Percentiles rank a stretch among this genome's conserved stretches.
Evolutionary conservation across 192 early-diverging fungal species (phyloP).

Genomic region (Linnemannia elongata): DNA sequence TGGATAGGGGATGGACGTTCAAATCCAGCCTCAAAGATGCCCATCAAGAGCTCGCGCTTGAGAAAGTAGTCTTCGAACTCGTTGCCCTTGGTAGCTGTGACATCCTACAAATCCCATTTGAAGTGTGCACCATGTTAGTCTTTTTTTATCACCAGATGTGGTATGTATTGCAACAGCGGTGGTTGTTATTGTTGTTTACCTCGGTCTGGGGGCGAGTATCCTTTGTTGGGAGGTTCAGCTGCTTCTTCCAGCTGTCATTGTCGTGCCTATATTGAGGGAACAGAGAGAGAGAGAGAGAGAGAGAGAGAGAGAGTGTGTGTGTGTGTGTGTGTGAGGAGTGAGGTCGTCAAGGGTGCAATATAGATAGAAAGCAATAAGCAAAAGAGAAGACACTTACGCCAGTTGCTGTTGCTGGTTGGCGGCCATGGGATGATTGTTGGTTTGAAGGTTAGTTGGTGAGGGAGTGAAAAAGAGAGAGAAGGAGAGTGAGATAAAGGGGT

Average conservation of each 20-base stretch:
- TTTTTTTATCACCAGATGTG: background rate
- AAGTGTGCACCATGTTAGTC: background rate
- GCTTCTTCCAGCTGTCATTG: constrained; percentile 80
- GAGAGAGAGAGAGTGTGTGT: background rate
- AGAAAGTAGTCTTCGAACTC: constrained; percentile 99
- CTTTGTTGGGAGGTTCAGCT: constrained; percentile 81
- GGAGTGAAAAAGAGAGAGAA: background rate
- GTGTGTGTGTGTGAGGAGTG: background rate
- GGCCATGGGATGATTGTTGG: constrained; percentile 1
- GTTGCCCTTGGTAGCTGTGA: constrained; percentile 96
- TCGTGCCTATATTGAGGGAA: constrained; percentile 59
- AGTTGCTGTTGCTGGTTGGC: constrained; percentile 25
- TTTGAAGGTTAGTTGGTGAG: background rate
- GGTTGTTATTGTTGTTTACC: constrained; percentile 32
- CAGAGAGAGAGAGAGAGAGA: background rate
- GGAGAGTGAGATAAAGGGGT: background rate
- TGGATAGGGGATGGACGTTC: constrained; percentile 97
- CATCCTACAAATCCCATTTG: constrained; percentile 71
- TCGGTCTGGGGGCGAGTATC: constrained; percentile 94
- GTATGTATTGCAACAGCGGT: background rate
- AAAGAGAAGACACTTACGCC: constrained; percentile 5
- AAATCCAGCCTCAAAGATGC: constrained; percentile 98
- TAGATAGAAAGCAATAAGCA: background rate
- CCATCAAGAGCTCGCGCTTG: constrained; percentile 96
- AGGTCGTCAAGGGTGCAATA: background rate